Conservation (phyloP, 2,329 filamentous ascomycete species). For the Plenodomus biglobosus region DNA sequence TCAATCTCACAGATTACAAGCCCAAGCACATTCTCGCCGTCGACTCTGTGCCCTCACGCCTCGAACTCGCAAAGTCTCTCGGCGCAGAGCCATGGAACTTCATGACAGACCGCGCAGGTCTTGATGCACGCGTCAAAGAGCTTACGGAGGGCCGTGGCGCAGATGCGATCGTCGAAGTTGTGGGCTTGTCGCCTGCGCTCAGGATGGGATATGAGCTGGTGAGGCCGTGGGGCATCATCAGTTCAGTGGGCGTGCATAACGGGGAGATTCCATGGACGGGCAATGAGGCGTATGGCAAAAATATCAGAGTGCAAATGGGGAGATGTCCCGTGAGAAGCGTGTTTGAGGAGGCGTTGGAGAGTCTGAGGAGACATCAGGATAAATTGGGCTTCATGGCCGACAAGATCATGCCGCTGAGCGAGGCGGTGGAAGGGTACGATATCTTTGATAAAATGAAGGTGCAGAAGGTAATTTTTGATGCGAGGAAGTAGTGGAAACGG, state of each 20-base stretch:
- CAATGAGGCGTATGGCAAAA: constrained; percentile 54
- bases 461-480: constrained; percentile 56
- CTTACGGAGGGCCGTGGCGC: constrained; percentile 79
- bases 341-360: constrained; percentile 51
- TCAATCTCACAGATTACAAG: constrained; percentile 73
- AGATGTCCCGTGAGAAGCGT: constrained; percentile 55
- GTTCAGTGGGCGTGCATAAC: constrained; percentile 54
- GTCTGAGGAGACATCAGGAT: constrained; percentile 52
- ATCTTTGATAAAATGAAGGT: constrained; percentile 57
- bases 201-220: constrained; percentile 53
- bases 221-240: constrained; percentile 53
- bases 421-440: constrained; percentile 56
- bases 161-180: constrained; percentile 71
- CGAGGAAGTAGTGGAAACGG: constrained; percentile 35
- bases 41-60: constrained; percentile 72
- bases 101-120: constrained; percentile 62
- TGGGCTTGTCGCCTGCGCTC: constrained; percentile 52
- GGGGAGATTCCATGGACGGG: constrained; percentile 53
- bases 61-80: constrained; percentile 70
- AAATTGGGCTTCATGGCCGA: constrained; percentile 57
- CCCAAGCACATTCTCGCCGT: constrained; percentile 77
- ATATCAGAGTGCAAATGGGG: constrained; percentile 53
- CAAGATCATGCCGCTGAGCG: constrained; percentile 54
- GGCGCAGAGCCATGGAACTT: constrained; percentile 87
- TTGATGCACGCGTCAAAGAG: constrained; percentile 70